Evolutionary conservation across 2,329 filamentous ascomycete genomes (phyloP).

Genomic region (Pseudogymnoascus pannorum): DNA sequence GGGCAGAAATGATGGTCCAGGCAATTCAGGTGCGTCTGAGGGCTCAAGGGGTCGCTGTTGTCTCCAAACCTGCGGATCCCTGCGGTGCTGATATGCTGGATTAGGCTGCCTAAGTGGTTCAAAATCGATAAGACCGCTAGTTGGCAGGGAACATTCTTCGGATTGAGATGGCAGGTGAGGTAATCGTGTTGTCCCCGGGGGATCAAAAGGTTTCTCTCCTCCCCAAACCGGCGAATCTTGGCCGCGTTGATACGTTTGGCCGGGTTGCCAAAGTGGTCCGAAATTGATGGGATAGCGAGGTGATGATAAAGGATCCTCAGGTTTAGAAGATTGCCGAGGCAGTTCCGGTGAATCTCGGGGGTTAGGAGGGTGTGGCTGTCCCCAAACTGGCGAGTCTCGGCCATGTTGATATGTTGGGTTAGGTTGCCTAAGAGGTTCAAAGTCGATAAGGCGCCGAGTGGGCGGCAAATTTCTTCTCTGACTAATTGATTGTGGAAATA

Average conservation of each 20-base stretch:
- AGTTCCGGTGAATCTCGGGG: background rate
- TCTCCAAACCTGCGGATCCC: no score
- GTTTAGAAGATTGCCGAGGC: background rate
- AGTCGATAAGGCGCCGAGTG: background rate
- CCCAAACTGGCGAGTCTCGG: background rate
- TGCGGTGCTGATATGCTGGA: background rate
- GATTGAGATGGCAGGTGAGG: background rate
- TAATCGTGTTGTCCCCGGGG: no score
- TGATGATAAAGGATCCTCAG: background rate
- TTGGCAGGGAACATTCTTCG: background rate
- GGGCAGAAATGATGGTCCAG: no score
- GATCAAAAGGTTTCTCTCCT: background rate
- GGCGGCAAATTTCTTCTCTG: background rate
- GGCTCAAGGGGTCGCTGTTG: no score
- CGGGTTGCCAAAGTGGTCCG: background rate
- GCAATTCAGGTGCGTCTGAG: no score
- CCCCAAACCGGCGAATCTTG: background rate
- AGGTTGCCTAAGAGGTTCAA: background rate
- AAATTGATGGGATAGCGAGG: background rate
- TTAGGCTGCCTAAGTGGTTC: background rate
- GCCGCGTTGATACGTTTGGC: background rate
- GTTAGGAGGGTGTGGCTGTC: background rate
- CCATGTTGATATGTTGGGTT: background rate
- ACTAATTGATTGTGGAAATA: background rate
- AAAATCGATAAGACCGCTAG: background rate